phyloP scores from a whole-genome alignment of 139 green algal genomes.

The Coelastrella sp. region DNA sequence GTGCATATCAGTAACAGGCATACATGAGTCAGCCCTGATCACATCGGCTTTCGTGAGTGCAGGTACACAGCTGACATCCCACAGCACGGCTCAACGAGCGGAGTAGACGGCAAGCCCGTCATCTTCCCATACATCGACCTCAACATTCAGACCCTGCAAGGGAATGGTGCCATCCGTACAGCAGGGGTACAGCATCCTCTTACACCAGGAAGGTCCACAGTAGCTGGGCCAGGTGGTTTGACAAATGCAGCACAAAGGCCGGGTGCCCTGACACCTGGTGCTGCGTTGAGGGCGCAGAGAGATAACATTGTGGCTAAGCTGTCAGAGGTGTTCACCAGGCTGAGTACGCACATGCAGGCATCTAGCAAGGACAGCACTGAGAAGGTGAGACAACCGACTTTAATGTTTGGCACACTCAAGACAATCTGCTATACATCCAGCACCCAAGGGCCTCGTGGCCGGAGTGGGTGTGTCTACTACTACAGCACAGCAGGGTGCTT shows the following conservation, averaged over 20 bases:
- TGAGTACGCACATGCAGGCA: constrained; percentile 12
- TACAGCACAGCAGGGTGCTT: too few relatives aligned
- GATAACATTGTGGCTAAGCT: neutral
- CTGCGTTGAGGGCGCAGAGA: neutral
- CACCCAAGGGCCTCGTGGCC: too few relatives aligned
- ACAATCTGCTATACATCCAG: too few relatives aligned
- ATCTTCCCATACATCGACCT: constrained; percentile 96
- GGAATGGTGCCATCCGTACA: neutral
- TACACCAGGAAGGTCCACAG: neutral
- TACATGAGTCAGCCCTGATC: too few relatives aligned
- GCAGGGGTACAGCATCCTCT: constrained; percentile 6
- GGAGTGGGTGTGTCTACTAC: too few relatives aligned
- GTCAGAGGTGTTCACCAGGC: neutral
- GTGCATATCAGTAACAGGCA: too few relatives aligned
- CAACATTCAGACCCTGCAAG: constrained; percentile 80
- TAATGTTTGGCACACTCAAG: neutral
- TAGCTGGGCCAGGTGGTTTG: neutral
- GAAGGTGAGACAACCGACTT: constrained; percentile 15
- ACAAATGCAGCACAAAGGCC: neutral
- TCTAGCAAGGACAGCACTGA: constrained; percentile 30
- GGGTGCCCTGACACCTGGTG: neutral
- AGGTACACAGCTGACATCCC: constrained; percentile 41
- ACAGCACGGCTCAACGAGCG: constrained; percentile 55
- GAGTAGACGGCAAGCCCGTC: constrained; percentile 64
- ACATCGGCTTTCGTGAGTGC: neutral